phyloP scores from a whole-genome alignment of 176 grass and related monocot genomes.

The Areca catechu region DNA sequence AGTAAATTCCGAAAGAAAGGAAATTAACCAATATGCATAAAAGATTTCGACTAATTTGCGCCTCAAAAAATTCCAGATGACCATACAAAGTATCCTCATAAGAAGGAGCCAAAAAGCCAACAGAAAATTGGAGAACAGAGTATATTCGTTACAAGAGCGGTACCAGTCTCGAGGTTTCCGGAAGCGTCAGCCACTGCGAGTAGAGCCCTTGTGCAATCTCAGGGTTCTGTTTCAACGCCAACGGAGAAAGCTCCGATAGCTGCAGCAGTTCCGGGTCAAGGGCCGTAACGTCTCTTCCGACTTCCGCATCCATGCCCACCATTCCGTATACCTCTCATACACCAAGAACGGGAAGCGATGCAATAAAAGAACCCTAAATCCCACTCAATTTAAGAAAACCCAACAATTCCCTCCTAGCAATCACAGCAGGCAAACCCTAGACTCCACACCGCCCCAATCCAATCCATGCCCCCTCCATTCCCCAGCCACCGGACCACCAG shows the following conservation, averaged over 20 bases:
- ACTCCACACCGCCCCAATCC: constrained; percentile 9
- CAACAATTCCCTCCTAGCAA: constrained; percentile 2
- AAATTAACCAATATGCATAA: too few relatives aligned
- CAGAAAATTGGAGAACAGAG: too few relatives aligned
- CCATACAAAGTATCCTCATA: too few relatives aligned
- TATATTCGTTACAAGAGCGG: not conserved
- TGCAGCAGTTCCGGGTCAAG: constrained; percentile 93
- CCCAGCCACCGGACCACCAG: too few relatives aligned
- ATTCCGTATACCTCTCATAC: constrained; percentile 54
- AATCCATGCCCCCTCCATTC: too few relatives aligned
- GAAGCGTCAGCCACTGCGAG: constrained; percentile 84
- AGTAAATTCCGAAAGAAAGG: too few relatives aligned
- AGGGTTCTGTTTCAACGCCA: constrained; percentile 64
- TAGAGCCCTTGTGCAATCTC: constrained; percentile 54
- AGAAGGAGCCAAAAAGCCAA: too few relatives aligned
- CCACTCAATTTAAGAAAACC: constrained; percentile 6
- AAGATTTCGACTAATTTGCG: too few relatives aligned
- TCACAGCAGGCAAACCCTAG: constrained; percentile 25
- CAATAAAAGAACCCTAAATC: not conserved
- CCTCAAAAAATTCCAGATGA: too few relatives aligned
- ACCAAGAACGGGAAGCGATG: constrained; percentile 10
- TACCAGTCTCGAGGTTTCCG: constrained; percentile 89
- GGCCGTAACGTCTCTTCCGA: constrained; percentile 54
- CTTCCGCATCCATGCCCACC: constrained; percentile 67
- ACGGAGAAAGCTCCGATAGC: constrained; percentile 72